A percentile compares a stretch with the other conserved stretches of the same genome.
phyloP scores from a whole-genome alignment of 192 early-diverging fungal genomes.

The Chytriomyces hyalinus region DNA sequence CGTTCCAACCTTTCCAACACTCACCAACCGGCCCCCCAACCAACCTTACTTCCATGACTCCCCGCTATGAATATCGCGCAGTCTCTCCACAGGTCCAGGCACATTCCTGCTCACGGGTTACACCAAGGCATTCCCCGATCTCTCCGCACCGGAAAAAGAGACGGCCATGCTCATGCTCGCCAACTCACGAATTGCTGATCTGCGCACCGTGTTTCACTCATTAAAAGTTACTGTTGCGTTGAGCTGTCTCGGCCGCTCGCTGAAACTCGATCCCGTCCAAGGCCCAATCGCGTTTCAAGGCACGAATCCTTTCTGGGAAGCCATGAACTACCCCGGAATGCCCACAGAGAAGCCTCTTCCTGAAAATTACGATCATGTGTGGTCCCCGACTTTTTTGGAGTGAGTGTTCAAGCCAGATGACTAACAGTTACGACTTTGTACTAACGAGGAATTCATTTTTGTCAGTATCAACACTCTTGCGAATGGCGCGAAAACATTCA shows the following conservation, averaged over 20 bases:
- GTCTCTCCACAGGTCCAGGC: conserved; percentile 13
- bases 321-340: conserved; percentile 61
- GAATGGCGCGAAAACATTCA: conserved; percentile 2
- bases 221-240: conserved; percentile 18
- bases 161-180: conserved; percentile 5
- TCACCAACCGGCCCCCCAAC: neutral
- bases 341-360: conserved; percentile 50
- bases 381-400: conserved; percentile 60
- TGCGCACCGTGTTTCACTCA: conserved; percentile 16
- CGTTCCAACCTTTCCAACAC: neutral
- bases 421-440: neutral
- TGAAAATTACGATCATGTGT: conserved; percentile 50
- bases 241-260: neutral
- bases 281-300: neutral
- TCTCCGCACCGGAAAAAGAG: neutral
- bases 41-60: neutral
- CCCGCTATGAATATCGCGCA: neutral
- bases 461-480: conserved; percentile 39
- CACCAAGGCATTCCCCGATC: conserved; percentile 10
- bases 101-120: conserved; percentile 15
- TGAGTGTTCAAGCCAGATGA: neutral
- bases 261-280: conserved; percentile 8
- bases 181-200: neutral
- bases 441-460: neutral
- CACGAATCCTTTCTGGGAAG: conserved; percentile 43